Evolutionary conservation across 345 rosid species (phyloP).

Genomic region (Erysimum cheiranthoides): DNA sequence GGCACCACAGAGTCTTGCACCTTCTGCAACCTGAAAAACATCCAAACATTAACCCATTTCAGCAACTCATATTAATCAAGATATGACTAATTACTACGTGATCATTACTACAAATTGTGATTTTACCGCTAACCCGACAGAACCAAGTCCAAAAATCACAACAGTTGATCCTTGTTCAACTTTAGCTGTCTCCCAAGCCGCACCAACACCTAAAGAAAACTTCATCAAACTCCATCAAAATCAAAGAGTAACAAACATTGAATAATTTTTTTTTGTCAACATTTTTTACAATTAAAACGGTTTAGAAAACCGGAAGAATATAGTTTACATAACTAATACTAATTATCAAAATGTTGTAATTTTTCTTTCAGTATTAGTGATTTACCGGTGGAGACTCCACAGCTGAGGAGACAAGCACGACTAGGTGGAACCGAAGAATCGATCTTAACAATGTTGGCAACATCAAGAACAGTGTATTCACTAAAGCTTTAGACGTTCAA

Average conservation of each 20-base stretch:
- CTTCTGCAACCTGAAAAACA: slow-evolving; percentile 77
- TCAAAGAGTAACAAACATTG: background rate
- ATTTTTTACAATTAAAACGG: no score
- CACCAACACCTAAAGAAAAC: slow-evolving; percentile 66
- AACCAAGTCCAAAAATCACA: slow-evolving; percentile 86
- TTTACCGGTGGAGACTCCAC: slow-evolving; percentile 89
- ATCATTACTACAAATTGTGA: background rate
- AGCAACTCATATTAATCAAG: background rate
- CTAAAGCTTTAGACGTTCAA: slow-evolving; percentile 76
- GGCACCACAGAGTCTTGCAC: slow-evolving; percentile 82
- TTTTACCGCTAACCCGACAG: slow-evolving; percentile 83
- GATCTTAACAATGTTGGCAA: slow-evolving; percentile 67
- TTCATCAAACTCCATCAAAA: background rate
- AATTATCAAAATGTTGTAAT: no score
- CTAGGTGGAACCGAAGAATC: slow-evolving; percentile 71
- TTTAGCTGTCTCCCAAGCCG: slow-evolving; percentile 82
- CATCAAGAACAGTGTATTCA: slow-evolving; percentile 79
- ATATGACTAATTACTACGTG: background rate
- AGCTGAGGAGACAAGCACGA: slow-evolving; percentile 83
- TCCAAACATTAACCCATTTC: slow-evolving; percentile 21
- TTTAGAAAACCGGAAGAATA: no score
- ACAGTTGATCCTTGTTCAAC: slow-evolving; percentile 88
- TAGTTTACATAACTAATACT: no score
- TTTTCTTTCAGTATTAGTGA: background rate
- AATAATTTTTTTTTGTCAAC: background rate